phyloP scores from a whole-genome alignment of 768 basidiomycete species.

The Trametes meyenii region DNA sequence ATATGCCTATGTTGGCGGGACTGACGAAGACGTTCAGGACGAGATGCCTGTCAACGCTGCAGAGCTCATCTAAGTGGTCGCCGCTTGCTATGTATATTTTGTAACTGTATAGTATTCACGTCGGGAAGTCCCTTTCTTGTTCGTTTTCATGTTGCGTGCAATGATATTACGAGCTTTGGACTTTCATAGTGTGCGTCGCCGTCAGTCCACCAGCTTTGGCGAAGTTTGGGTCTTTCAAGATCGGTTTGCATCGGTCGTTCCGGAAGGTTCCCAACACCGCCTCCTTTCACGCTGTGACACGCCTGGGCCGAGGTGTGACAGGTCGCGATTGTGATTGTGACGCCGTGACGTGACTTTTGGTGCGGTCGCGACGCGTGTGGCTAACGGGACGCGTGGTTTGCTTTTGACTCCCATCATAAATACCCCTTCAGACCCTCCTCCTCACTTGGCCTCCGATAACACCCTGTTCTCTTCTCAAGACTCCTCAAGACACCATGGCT shows the following conservation, averaged over 20 bases:
- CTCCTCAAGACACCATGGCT: slow-evolving; percentile 5
- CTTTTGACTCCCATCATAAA: slow-evolving; percentile 23
- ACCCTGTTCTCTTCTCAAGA: neutral
- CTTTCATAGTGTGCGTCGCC: slow-evolving; percentile 1
- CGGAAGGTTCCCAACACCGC: neutral
- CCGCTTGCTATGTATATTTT: slow-evolving; percentile 21
- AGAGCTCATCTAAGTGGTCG: slow-evolving; percentile 74
- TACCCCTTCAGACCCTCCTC: neutral
- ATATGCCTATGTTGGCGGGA: slow-evolving; percentile 22
- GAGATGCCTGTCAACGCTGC: slow-evolving; percentile 99
- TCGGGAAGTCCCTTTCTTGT: slow-evolving; percentile 20
- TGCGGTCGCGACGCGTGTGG: slow-evolving; percentile 21
- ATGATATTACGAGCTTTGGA: slow-evolving; percentile 19
- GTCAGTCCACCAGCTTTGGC: neutral
- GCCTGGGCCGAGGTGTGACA: neutral
- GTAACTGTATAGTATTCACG: slow-evolving; percentile 24
- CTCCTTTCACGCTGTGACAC: slow-evolving; percentile 1
- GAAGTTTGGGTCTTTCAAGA: neutral
- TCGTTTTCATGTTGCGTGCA: slow-evolving; percentile 16
- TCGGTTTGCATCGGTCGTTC: neutral
- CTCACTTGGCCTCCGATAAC: slow-evolving; percentile 5
- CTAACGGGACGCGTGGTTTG: slow-evolving; percentile 19
- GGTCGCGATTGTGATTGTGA: slow-evolving; percentile 13
- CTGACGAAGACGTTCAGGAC: slow-evolving; percentile 53
- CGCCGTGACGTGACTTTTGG: slow-evolving; percentile 2